Conservation (phyloP, 192 early-diverging fungal species). For the Lobosporangium transversale region DNA sequence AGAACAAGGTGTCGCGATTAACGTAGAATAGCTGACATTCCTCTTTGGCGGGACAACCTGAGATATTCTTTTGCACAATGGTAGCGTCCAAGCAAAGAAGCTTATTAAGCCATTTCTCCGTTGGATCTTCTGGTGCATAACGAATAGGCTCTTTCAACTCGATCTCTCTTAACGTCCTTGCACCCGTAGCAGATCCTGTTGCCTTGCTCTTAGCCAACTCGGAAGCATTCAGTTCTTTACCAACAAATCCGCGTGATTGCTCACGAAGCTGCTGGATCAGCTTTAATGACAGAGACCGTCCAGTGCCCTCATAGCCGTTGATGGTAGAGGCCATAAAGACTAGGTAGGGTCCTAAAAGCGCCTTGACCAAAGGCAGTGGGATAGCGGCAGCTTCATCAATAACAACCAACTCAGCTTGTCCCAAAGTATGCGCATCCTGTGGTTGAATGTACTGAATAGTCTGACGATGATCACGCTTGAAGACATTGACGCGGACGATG, state of each 20-base stretch:
- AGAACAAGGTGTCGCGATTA: constrained; percentile 98
- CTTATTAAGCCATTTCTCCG: constrained; percentile 96
- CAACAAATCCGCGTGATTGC: constrained; percentile 81
- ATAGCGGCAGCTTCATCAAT: constrained; percentile 99
- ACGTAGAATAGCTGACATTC: constrained; percentile 97
- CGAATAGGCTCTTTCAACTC: constrained; percentile 95
- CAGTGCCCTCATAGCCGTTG: constrained; percentile 99
- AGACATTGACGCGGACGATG: constrained; percentile 95
- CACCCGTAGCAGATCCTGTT: constrained; percentile 55
- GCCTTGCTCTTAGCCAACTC: constrained; percentile 54
- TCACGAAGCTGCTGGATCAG: constrained; percentile 95
- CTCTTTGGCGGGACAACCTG: constrained; percentile 92
- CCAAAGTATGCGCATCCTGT: constrained; percentile 89
- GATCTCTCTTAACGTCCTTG: constrained; percentile 88
- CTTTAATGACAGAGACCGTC: constrained; percentile 95
- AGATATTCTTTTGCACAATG: constrained; percentile 71
- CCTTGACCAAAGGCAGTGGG: constrained; percentile 91
- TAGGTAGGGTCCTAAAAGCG: constrained; percentile 92
- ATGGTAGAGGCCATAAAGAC: constrained; percentile 99
- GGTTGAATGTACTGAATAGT: constrained; percentile 99
- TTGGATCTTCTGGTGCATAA: constrained; percentile 85
- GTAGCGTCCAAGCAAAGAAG: constrained; percentile 94
- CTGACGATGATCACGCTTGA: constrained; percentile 92
- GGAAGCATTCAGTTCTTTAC: constrained; percentile 54
- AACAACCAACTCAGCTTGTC: constrained; percentile 97